Evolutionary conservation across 768 basidiomycete genomes (phyloP).

Genomic region (Leccinum olivaceopallidum): DNA sequence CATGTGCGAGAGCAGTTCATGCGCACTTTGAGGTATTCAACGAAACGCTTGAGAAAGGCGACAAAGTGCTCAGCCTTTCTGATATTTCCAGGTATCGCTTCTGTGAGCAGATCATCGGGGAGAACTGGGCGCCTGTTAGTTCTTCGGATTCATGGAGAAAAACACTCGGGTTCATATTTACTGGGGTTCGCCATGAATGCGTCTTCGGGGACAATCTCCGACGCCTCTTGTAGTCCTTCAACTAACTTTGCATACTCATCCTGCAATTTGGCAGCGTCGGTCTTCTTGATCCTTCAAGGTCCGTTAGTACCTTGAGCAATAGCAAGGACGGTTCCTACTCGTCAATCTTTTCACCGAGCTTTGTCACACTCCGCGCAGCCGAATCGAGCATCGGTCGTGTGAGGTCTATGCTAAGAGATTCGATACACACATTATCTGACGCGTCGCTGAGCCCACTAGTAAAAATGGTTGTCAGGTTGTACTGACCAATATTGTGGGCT

Average conservation of each 20-base stretch:
- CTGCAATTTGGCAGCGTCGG: constrained; percentile 91
- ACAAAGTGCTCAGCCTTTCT: constrained; percentile 99
- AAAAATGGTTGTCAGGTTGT: background rate
- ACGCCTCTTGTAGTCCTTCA: constrained; percentile 85
- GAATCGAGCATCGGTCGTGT: constrained; percentile 98
- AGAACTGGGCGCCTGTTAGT: constrained; percentile 54
- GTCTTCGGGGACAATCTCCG: constrained; percentile 67
- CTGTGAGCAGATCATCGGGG: constrained; percentile 91
- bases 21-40: constrained; percentile 93
- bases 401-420: constrained; percentile 95
- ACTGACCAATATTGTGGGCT: constrained; percentile 95
- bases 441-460: constrained; percentile 5
- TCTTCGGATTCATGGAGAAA: background rate
- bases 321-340: constrained; percentile 57
- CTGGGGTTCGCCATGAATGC: constrained; percentile 88
- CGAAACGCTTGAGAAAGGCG: constrained; percentile 95
- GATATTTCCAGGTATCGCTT: constrained; percentile 98
- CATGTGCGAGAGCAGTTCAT: background rate
- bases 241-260: constrained; percentile 97
- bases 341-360: constrained; percentile 89
- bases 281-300: constrained; percentile 78
- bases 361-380: constrained; percentile 83
- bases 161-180: constrained; percentile 33
- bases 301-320: constrained; percentile 8
- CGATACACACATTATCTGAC: constrained; percentile 96